Conservation (phyloP, 164 flowering plant genomes). For the Pachysandra terminalis region DNA sequence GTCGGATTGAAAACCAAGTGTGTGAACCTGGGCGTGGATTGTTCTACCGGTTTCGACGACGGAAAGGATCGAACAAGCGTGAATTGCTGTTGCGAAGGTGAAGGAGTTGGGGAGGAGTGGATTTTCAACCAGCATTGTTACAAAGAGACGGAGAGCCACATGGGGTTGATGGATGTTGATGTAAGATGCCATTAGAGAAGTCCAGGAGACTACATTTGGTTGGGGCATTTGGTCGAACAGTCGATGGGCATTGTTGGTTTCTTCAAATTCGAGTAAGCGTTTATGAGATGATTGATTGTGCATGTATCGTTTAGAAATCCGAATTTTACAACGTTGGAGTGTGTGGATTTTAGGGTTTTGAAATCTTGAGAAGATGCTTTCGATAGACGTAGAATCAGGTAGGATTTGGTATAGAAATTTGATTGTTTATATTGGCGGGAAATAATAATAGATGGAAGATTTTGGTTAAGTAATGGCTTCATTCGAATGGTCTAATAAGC, state of each 20-base stretch:
- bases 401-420: no score
- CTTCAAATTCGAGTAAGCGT: no score
- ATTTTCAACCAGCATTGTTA: slow-evolving; percentile 19
- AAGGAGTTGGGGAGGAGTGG: slow-evolving; percentile 38
- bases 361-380: no score
- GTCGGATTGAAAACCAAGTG: slow-evolving; percentile 33
- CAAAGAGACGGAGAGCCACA: slow-evolving; percentile 33
- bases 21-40: slow-evolving; percentile 46
- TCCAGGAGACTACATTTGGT: slow-evolving; percentile 64
- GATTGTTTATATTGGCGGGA: no score
- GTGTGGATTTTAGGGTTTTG: no score
- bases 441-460: no score
- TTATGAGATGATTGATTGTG: no score
- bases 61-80: slow-evolving; percentile 49
- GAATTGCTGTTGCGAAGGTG: slow-evolving; percentile 42
- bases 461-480: no score
- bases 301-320: no score
- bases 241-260: slow-evolving; percentile 24
- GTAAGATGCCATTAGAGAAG: slow-evolving; percentile 53
- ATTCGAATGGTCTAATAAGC: no score
- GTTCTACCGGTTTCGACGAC: slow-evolving; percentile 30
- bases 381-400: no score
- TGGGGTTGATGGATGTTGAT: slow-evolving; percentile 28
- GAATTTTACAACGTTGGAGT: no score
- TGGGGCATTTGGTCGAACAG: slow-evolving; percentile 55